These are phyloP conservation scores for Neodidymelliopsis sp. DNA, from an alignment of 2,329 filamentous ascomycete genomes.

Conservation along the genomic window DNA sequence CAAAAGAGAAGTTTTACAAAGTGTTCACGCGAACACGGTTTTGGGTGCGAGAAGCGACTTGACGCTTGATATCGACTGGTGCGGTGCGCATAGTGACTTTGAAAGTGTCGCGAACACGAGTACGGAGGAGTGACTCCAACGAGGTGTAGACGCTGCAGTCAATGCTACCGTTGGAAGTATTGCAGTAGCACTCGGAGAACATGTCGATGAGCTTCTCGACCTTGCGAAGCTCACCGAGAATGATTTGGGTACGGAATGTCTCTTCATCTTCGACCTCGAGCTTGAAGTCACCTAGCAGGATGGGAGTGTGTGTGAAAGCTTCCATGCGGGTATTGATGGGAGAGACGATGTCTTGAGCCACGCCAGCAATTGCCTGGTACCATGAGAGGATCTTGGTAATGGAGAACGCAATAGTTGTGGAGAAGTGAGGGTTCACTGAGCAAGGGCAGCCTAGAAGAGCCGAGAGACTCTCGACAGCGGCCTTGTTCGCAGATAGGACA, in stretches of 20 bases:
- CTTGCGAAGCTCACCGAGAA: constrained; percentile 44
- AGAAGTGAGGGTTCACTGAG: constrained; percentile 47
- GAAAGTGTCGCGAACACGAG: constrained; percentile 47
- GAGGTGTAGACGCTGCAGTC: constrained; percentile 40
- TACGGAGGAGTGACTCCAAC: constrained; percentile 43
- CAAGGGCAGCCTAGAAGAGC: constrained; percentile 45
- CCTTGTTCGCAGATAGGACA: constrained; percentile 44
- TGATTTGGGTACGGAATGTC: constrained; percentile 41
- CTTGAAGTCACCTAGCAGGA: constrained; percentile 33
- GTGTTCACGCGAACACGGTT: constrained; percentile 41
- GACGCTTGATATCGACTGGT: constrained; percentile 45
- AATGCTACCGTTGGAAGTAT: constrained; percentile 34
- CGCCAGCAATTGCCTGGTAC: constrained; percentile 46
- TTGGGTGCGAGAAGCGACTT: constrained; percentile 41
- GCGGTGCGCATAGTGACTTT: constrained; percentile 47
- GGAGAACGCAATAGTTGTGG: constrained; percentile 45
- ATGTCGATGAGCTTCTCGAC: constrained; percentile 50
- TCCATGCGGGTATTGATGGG: constrained; percentile 38
- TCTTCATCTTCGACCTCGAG: constrained; percentile 41
- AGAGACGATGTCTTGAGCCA: constrained; percentile 25
- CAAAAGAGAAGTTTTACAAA: constrained; percentile 23
- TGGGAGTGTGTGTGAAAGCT: constrained; percentile 35
- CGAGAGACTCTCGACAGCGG: constrained; percentile 44
- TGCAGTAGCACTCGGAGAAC: constrained; percentile 48
- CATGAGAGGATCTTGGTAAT: constrained; percentile 48